Evolutionary conservation across 345 rosid species (phyloP).

Genomic region (Hypericum perforatum): DNA sequence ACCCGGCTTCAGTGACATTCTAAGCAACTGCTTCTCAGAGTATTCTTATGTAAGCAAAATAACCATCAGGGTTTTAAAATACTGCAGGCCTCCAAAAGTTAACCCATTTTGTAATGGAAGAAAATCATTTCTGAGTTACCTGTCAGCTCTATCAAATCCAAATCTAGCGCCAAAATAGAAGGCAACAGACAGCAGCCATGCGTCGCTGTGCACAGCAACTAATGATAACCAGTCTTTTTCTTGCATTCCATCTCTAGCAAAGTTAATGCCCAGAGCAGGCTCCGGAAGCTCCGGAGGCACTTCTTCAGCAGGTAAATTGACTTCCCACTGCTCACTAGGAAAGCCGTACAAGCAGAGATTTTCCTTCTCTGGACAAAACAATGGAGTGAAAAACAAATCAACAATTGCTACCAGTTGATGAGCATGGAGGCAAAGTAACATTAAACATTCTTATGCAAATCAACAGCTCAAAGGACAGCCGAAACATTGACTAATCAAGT

Average conservation of each 20-base stretch:
- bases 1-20: no score
- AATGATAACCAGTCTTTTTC: slow-evolving; percentile 77
- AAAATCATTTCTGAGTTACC: slow-evolving; percentile 24
- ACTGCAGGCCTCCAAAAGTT: no score
- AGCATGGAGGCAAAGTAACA: no score
- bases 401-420: no score
- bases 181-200: slow-evolving; percentile 68
- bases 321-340: slow-evolving; percentile 77
- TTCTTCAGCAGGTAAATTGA: slow-evolving; percentile 78
- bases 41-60: no score
- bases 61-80: no score
- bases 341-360: slow-evolving; percentile 77
- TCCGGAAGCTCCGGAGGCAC: slow-evolving; percentile 92
- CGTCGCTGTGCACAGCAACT: slow-evolving; percentile 78
- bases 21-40: no score
- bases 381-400: no score
- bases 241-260: slow-evolving; percentile 78
- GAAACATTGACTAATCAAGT: no score
- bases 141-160: slow-evolving; percentile 58
- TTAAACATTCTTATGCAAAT: no score
- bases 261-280: slow-evolving; percentile 83
- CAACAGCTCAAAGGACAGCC: no score
- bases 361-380: slow-evolving; percentile 49
- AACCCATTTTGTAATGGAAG: no score
- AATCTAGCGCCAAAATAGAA: slow-evolving; percentile 74